Percentiles rank a stretch among this genome's conserved stretches.
Evolutionary conservation across 257 asterid genomes (phyloP).

Genomic region (Nyctanthes arbortristis): DNA sequence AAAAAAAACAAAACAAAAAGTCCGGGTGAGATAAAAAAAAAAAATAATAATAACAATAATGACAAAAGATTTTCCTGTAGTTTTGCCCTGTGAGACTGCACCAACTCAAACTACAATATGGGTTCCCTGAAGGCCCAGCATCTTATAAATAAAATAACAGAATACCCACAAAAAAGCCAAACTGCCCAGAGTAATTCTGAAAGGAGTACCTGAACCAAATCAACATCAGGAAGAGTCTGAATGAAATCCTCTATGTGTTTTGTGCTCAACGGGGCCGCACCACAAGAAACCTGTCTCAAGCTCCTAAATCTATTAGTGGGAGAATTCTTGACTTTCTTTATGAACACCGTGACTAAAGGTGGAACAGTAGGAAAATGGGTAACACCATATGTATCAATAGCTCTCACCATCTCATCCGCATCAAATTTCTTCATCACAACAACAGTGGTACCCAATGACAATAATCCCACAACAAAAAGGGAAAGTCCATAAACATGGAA

Average conservation of each 20-base stretch:
- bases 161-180: neutral
- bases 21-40: too few species aligned
- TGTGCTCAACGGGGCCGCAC: constrained; percentile 69
- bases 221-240: constrained; percentile 63
- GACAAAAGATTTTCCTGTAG: too few species aligned
- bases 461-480: constrained; percentile 64
- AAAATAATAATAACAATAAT: too few species aligned
- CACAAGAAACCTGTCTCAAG: constrained; percentile 75
- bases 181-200: neutral
- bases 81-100: neutral
- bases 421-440: constrained; percentile 67
- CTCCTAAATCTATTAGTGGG: constrained; percentile 38
- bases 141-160: neutral
- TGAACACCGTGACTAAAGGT: constrained; percentile 54
- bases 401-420: constrained; percentile 62
- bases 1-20: too few species aligned
- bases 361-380: constrained; percentile 77
- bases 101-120: constrained; percentile 4
- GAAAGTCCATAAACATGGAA: constrained; percentile 76
- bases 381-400: constrained; percentile 54
- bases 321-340: constrained; percentile 46
- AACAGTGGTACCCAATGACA: constrained; percentile 62
- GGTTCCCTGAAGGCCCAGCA: neutral
- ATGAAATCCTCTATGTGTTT: constrained; percentile 49
- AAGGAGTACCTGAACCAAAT: constrained; percentile 71